Percentiles rank a stretch among this genome's conserved stretches.
Conservation (phyloP, 108 stramenopile species). For the Aurantiochytrium sp. region DNA sequence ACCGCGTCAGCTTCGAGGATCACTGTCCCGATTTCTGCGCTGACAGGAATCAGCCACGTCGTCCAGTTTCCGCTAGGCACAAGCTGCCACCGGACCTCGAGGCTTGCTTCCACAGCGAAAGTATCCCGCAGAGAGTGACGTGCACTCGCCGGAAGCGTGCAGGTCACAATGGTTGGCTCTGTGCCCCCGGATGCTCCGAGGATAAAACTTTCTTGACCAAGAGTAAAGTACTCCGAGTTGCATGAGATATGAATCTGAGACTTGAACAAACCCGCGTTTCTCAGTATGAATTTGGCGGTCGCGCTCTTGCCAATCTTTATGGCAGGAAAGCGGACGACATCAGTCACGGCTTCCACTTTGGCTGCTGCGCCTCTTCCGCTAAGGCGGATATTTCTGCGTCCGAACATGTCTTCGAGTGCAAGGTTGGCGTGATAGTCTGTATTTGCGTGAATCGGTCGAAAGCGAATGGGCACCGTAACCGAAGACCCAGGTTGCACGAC, state of each 20-base stretch:
- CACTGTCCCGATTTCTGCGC: not conserved
- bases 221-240: not conserved
- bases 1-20: not conserved
- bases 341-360: not conserved
- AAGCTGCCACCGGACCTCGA: not conserved
- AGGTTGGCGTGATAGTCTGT: not conserved
- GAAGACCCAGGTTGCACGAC: not conserved
- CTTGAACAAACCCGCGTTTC: not conserved
- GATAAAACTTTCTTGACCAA: not conserved
- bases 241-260: not conserved
- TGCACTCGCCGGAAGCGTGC: not conserved
- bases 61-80: not conserved
- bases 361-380: not conserved
- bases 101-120: not conserved
- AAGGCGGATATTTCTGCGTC: not conserved
- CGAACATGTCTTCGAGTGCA: not conserved
- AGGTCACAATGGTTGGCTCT: not conserved
- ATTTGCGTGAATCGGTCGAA: not conserved
- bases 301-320: not conserved
- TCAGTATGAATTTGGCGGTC: not conserved
- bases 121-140: no score
- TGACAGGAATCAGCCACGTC: not conserved
- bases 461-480: not conserved
- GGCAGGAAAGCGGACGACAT: not conserved
- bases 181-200: not conserved